Evolutionary conservation across 2,329 filamentous ascomycete genomes (phyloP), one percentile per base, ranked within the genome.

Genomic region (Ceratocystis albifundus): DNA sequence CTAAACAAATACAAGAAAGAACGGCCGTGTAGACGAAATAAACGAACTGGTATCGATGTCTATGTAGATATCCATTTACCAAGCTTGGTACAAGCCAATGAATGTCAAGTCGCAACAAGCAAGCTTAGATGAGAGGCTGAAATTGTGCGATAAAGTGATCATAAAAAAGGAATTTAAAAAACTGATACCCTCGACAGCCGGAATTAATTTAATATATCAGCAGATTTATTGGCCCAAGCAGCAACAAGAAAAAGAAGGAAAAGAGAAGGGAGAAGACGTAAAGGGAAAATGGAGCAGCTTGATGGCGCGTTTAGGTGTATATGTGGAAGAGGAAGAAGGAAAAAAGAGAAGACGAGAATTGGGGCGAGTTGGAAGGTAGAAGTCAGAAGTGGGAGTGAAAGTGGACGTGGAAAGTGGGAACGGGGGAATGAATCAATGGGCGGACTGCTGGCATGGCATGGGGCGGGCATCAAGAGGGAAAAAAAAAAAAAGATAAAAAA

Each of bases 401-500:
- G 36, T 41, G 36, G 61, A 62, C 22, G 48, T 44, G 32, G 61
- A 22, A 65, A 53, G 48, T 50, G 61, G 61, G 61, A 63, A 46
- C 32, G 55, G 45, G 6, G 32, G 50, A 50, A 64, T 48, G 62
- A 53, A 53, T 50, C 5, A 12, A 50, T 22, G 41, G 48, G 48
- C 8, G 28, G 41, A 45, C 36, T n/a, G 41, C 10, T 25, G 41
- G 44, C 6, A n/a, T 32, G 62, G 55, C 28, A 30, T 59, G 55
- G 55, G n/a, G 30, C 30, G 55, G 55, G 44, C 44, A 48, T 61
- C 41, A 32, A 61, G 48, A 46, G 53, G 45, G 30, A 65, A 57
- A 59, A 53, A 65, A 41, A 32, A 36, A 44, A 45, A 65, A 44
- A 36, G 61, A n/a, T n/a, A n/a, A n/a, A n/a, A n/a, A n/a, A 65